Base-by-base conservation (phyloP, 2,329 filamentous ascomycete species). In the Exserohilum turcica region DNA sequence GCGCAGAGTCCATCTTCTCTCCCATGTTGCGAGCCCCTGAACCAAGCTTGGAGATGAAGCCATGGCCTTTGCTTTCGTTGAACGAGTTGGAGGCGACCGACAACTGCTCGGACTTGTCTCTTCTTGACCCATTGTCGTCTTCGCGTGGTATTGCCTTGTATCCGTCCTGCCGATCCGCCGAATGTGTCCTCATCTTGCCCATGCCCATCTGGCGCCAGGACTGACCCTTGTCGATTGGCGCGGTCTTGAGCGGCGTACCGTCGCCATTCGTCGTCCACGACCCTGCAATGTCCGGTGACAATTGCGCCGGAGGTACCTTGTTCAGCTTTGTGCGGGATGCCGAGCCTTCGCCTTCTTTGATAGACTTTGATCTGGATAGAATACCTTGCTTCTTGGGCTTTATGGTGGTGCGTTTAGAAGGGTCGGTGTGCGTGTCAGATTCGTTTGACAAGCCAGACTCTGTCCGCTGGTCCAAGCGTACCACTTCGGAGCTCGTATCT, bases 1-100 rank as follows among this genome's bases (percentile, higher is more conserved):
- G 88, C 57, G 93, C 85, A 66, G 91, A 91, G 58, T 81, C 81
- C 52, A 86, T 72, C 35, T 82, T 81, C 59, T 91, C 90, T 18
- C 90, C 90, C 48, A 90, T 89, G 64, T 87, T 88, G 44, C 84
- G 88, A 15, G 87, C 87, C 5, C 87, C 86, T 63, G 83, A 87
- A 61, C 88, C 89, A 39, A 94, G 77, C 51, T 88, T 91, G 59
- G 83, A 89, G 67, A 94, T 84, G 49, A 94, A 86, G 2, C 82
- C 80, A 45, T 81, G 78, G 13, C 86, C 85, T 37, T 78, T 80
- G 42, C 82, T 85, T 40, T 88, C 86, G 47, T 83, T 82, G 60
- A 82, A 78, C 0, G 85, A 84, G 13, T 60, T 65, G 1, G 83
- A 81, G 3, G 74, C 66, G n/a, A 74, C 49, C 6, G 73, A 75